Conservation (phyloP, 768 basidiomycete genomes). For the Russula foetens region DNA sequence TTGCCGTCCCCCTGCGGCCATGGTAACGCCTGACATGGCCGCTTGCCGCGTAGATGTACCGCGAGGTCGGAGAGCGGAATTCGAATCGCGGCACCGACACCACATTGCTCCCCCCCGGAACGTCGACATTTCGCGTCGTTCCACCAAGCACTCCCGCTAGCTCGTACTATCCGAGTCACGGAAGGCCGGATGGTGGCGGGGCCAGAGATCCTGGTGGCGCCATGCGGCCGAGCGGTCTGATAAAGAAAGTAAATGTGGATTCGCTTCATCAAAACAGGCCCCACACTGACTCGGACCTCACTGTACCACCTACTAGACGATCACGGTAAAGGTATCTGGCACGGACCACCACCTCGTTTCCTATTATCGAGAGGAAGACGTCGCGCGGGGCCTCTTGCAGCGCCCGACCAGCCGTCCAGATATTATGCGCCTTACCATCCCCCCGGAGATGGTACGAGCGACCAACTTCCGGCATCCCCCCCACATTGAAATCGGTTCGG, state of each 20-base stretch:
- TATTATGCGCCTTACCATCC: slow-evolving; percentile 65
- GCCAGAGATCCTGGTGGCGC: slow-evolving; percentile 6
- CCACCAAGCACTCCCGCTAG: slow-evolving; percentile 9
- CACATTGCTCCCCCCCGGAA: slow-evolving; percentile 10
- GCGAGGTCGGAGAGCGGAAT: slow-evolving; percentile 66
- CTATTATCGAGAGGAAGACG: slow-evolving; percentile 77
- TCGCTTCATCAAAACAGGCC: background rate
- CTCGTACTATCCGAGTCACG: slow-evolving; percentile 13
- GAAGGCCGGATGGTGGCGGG: slow-evolving; percentile 20
- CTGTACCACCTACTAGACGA: slow-evolving; percentile 54
- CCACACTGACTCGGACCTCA: background rate
- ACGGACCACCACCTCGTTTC: slow-evolving; percentile 78
- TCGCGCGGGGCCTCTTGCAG: slow-evolving; percentile 58
- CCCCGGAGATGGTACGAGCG: slow-evolving; percentile 66
- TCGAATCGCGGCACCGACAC: slow-evolving; percentile 12
- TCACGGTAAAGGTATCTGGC: slow-evolving; percentile 72
- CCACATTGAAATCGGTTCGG: slow-evolving; percentile 63
- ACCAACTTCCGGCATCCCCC: slow-evolving; percentile 83
- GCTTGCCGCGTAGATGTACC: slow-evolving; percentile 51
- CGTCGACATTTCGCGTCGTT: slow-evolving; percentile 16
- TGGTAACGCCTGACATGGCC: slow-evolving; percentile 1
- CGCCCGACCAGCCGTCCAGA: slow-evolving; percentile 63
- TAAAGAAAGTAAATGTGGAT: slow-evolving; percentile 61
- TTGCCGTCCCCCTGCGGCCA: background rate
- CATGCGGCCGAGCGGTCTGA: slow-evolving; percentile 45